Evolutionary conservation across 2,329 filamentous ascomycete genomes (phyloP).

Genomic region (Fusarium torulosum): DNA sequence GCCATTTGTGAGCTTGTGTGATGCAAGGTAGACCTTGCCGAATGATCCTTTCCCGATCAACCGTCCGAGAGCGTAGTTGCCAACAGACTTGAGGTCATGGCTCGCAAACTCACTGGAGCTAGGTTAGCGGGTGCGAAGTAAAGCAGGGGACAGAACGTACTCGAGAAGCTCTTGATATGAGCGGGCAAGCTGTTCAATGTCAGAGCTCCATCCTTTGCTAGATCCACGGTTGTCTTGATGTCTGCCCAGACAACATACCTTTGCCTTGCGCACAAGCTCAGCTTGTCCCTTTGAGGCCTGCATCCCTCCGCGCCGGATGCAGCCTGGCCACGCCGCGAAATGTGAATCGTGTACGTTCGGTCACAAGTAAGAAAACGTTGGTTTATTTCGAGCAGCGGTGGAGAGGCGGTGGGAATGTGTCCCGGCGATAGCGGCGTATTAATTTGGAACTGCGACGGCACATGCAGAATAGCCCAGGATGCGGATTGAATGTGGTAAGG

Average conservation of each 20-base stretch:
- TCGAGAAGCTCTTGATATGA: conserved; percentile 97
- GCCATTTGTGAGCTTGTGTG: conserved; percentile 97
- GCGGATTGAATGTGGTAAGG: conserved; percentile 27
- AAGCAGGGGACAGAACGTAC: conserved; percentile 65
- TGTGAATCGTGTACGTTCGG: conserved; percentile 14
- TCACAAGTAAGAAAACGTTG: conserved; percentile 3
- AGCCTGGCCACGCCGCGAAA: conserved; percentile 38
- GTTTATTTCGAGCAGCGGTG: conserved; percentile 23
- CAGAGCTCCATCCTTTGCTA: not conserved
- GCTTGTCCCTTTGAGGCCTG: conserved; percentile 67
- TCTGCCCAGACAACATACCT: conserved; percentile 56
- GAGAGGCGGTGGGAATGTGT: conserved; percentile 31
- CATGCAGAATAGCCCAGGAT: conserved; percentile 38
- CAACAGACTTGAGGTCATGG: conserved; percentile 89
- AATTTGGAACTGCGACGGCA: conserved; percentile 30
- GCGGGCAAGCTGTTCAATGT: conserved; percentile 79
- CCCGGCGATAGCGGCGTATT: conserved; percentile 39
- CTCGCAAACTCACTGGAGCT: conserved; percentile 86
- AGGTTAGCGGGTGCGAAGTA: conserved; percentile 14
- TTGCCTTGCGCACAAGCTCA: conserved; percentile 73
- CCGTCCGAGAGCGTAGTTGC: conserved; percentile 91
- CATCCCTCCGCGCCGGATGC: conserved; percentile 58
- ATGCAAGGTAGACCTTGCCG: conserved; percentile 96
- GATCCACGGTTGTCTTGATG: not conserved
- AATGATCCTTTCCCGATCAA: conserved; percentile 98